Evolutionary conservation across 1,284 basidiomycete genomes (phyloP).

Genomic region (Moesziomyces sp.): DNA sequence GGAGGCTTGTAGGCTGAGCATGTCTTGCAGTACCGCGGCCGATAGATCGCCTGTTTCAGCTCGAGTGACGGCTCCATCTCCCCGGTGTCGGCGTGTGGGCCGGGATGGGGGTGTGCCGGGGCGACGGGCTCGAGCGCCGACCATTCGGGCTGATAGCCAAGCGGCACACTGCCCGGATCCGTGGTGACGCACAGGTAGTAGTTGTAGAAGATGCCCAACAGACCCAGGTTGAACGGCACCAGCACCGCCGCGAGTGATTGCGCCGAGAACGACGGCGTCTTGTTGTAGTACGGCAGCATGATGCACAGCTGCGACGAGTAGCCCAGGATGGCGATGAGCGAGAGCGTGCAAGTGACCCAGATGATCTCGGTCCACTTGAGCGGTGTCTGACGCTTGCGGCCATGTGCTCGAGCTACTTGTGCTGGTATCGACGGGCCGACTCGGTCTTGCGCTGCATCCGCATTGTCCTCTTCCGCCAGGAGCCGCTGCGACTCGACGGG

Average conservation of each 20-base stretch:
- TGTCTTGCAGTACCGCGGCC: conserved; percentile 57
- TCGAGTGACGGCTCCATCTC: conserved; percentile 16
- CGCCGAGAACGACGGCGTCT: conserved; percentile 65
- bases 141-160: conserved; percentile 56
- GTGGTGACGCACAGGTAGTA: conserved; percentile 58
- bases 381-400: conserved; percentile 20
- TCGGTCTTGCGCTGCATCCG: too few relatives aligned
- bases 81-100: neutral
- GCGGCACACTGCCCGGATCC: conserved; percentile 59
- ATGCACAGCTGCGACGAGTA: conserved; percentile 58
- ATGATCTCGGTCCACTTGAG: conserved; percentile 45
- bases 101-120: neutral
- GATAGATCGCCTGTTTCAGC: conserved; percentile 36
- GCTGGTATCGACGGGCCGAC: neutral
- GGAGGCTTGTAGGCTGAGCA: conserved; percentile 63
- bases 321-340: conserved; percentile 56
- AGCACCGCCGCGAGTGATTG: conserved; percentile 77
- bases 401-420: neutral
- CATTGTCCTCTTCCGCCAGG: neutral
- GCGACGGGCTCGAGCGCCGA: conserved; percentile 31
- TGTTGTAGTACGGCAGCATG: conserved; percentile 57
- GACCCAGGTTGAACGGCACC: conserved; percentile 83
- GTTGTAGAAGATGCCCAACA: conserved; percentile 54
- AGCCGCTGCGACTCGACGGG: conserved; percentile 4
- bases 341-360: conserved; percentile 27